Base-by-base conservation (phyloP, 768 basidiomycete species). In the Hebeloma cylindrosporum region DNA sequence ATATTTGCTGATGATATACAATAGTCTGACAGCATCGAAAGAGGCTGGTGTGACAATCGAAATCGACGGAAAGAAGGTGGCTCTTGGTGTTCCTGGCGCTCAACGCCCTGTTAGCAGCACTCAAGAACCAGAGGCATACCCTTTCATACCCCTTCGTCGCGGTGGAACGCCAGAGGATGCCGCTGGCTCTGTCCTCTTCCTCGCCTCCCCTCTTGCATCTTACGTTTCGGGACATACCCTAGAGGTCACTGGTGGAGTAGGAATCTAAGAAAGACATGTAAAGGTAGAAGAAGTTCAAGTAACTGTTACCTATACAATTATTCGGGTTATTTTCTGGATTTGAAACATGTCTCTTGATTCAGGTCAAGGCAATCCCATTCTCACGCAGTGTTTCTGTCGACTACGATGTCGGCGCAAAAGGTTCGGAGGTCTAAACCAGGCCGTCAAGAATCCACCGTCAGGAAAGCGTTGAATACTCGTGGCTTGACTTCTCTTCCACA, bases 221-320 rank as follows among this genome's bases (percentile, higher is more conserved):
- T 93, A 87, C 59, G 83, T 93, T 43, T 80, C 77, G 34, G 89
- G 89, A 6, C 90, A 91, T 65, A 90, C 87, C 11, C 69, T 92
- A 42, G 88, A 90, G 63, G 85, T 88, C 16, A 91, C 89, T 27
- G 89, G 89, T 25, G 90, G 90, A 30, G 72, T 74, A 42, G 87
- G 87, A 27, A 89, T 90, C 43, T 88, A 63, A 66, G 20, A 7
- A 40, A 27, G 29, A 28, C n/a, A n/a, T n/a, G n/a, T n/a, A n/a
- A n/a, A n/a, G n/a, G n/a, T n/a, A n/a, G n/a, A n/a, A n/a, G n/a
- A n/a, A n/a, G n/a, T n/a, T n/a, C n/a, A n/a, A n/a, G n/a, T n/a
- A n/a, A n/a, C n/a, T n/a, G n/a, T n/a, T n/a, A n/a, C n/a, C n/a
- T n/a, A n/a, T n/a, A n/a, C n/a, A n/a, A n/a, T n/a, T n/a, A n/a